Conservation (phyloP, 495 filamentous ascomycete species). For the Penicillium paradoxum region DNA sequence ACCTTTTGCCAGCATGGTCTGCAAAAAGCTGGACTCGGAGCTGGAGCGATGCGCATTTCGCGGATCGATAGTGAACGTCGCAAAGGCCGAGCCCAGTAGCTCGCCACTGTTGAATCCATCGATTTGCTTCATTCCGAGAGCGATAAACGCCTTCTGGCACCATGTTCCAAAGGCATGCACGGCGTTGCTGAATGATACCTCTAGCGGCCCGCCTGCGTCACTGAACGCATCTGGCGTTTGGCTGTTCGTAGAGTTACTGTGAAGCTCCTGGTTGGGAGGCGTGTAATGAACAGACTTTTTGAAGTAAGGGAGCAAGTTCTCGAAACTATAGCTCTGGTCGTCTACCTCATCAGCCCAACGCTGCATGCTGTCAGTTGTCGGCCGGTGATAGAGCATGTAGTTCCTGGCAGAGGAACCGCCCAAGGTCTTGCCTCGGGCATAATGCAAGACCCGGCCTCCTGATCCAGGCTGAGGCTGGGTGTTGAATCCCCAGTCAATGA, state of each 20-base stretch:
- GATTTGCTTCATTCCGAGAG: conserved; percentile 30
- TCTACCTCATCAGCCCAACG: conserved; percentile 52
- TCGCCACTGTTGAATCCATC: conserved; percentile 34
- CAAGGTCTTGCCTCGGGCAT: conserved; percentile 24
- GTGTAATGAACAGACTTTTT: conserved; percentile 46
- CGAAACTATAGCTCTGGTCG: conserved; percentile 48
- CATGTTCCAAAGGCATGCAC: conserved; percentile 26
- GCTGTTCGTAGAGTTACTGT: conserved; percentile 28
- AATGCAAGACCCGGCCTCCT: conserved; percentile 22
- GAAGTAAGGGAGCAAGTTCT: conserved; percentile 48
- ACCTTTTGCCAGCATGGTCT: conserved; percentile 17
- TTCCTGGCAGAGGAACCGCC: conserved; percentile 37
- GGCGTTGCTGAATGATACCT: conserved; percentile 19
- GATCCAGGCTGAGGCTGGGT: conserved; percentile 34
- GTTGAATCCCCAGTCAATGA: conserved; percentile 45
- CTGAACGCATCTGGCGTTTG: conserved; percentile 21
- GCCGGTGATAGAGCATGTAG: conserved; percentile 41
- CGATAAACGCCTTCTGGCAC: conserved; percentile 11
- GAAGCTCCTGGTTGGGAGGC: conserved; percentile 33
- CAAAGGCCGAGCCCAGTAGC: conserved; percentile 30
- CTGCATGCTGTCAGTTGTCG: conserved; percentile 34
- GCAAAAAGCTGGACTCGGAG: conserved; percentile 40
- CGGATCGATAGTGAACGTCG: conserved; percentile 32
- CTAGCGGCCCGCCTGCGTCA: conserved; percentile 34
- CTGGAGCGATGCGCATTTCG: conserved; percentile 27